These are phyloP conservation scores for Dicorynia guianensis DNA, from an alignment of 306 rosid genomes.

Conservation along the genomic window DNA sequence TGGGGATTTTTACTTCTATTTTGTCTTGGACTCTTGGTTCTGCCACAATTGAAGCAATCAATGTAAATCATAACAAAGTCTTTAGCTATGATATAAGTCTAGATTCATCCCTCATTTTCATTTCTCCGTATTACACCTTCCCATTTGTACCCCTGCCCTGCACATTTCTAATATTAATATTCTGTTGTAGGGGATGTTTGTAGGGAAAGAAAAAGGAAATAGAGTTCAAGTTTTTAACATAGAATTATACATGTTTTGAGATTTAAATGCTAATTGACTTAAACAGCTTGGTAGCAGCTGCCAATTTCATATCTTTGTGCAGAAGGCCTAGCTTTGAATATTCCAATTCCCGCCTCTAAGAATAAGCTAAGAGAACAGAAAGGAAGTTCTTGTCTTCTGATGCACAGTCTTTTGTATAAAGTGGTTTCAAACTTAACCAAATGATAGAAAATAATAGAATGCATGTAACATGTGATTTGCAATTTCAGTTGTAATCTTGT, in stretches of 20 bases:
- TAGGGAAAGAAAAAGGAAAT: neutral
- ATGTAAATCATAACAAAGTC: neutral
- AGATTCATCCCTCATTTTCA: too few relatives aligned
- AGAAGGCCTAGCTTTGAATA: neutral
- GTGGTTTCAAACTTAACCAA: conserved; percentile 12
- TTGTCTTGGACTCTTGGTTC: neutral
- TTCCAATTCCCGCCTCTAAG: conserved; percentile 13
- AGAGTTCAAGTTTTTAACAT: conserved; percentile 8
- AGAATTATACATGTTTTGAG: neutral
- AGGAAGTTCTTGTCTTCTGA: neutral
- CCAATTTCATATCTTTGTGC: conserved; percentile 6
- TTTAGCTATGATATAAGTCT: too few relatives aligned
- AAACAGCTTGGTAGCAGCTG: neutral
- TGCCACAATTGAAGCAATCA: neutral
- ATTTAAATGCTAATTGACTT: conserved; percentile 8
- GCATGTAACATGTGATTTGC: neutral
- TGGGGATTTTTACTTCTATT: neutral
- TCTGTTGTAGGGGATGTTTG: neutral
- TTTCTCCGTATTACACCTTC: too few relatives aligned
- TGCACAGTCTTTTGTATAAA: neutral
- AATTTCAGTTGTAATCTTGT: neutral
- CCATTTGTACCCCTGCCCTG: too few relatives aligned
- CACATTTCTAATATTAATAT: too few relatives aligned
- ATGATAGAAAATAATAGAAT: neutral
- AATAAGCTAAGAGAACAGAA: neutral